Evolutionary conservation across 768 basidiomycete species (phyloP), one percentile per base, ranked within the genome.

Genomic region (Termitomyces sp.): DNA sequence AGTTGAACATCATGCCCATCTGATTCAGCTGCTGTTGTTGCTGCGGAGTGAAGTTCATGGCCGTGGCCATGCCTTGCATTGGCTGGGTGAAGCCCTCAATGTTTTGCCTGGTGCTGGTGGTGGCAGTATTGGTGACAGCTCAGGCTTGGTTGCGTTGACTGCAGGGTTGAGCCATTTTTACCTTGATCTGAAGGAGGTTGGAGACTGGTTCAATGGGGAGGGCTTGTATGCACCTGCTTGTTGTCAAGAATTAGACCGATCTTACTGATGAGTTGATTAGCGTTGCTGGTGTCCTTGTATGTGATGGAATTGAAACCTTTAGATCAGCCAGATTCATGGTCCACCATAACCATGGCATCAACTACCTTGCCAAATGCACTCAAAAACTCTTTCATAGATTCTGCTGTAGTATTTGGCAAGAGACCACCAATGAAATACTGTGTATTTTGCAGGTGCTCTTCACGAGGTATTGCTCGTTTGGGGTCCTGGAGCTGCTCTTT

Each of bases 281-380:
- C 79, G 57, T 80, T 82, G 39, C 79, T 80, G 53, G 75, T 76
- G 60, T 88, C 84, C 61, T 85, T 83, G 67, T 90, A 93, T 0
- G 90, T 93, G 46, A 92, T 86, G 60, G 92, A 93, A 0, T 89
- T 91, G 62, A 93, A 93, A 1, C 91, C 91, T 69, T 92, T 90
- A 34, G 85, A 87, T 26, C 88, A 76, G 5, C 80, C 81, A 13
- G 86, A 82, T 55, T 91, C 88, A 51, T 87, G 79, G 68, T 93
- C 91, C 57, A 90, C 78, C 91, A 93, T 93, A 52, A 93, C 88
- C 3, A 89, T 92, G 2, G 90, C 83, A 65, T 93, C 91, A 51
- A 90, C 82, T 53, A 93, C 87, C 56, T 82, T 83, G n/a, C 91
- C 91, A 64, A 84, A 92, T 34, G 84, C 74, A 10, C 77, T 69